Evolutionary conservation across 768 basidiomycete genomes (phyloP).

Genomic region (Termitomyces sp.): DNA sequence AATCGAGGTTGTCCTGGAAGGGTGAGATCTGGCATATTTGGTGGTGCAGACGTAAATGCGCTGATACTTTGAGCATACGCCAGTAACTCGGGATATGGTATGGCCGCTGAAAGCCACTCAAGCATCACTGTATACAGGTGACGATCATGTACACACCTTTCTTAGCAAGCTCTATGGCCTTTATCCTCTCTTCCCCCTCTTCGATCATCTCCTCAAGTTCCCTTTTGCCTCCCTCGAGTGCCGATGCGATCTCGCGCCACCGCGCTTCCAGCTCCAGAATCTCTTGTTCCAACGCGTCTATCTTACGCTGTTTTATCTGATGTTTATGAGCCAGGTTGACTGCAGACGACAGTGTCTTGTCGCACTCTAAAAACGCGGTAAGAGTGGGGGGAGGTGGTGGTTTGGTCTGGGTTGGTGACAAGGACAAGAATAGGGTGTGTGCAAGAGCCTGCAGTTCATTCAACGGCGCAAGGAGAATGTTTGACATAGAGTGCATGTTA

Average conservation of each 20-base stretch:
- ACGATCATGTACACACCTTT: conserved; percentile 42
- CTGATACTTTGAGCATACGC: conserved; percentile 83
- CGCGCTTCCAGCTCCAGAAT: conserved; percentile 60
- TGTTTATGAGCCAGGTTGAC: conserved; percentile 63
- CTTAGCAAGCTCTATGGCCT: conserved; percentile 66
- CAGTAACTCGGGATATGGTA: conserved; percentile 79
- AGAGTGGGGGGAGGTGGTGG: conserved; percentile 59
- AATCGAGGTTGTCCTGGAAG: conserved; percentile 68
- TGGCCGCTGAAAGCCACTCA: conserved; percentile 46
- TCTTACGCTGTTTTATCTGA: conserved; percentile 70
- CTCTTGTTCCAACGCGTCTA: conserved; percentile 68
- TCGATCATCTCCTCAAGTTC: conserved; percentile 67
- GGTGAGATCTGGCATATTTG: conserved; percentile 75
- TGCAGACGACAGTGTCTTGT: conserved; percentile 60
- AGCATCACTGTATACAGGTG: background rate
- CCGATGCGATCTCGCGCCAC: conserved; percentile 66
- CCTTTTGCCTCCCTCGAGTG: conserved; percentile 59
- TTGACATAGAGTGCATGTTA: conserved; percentile 46
- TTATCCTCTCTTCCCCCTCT: conserved; percentile 71
- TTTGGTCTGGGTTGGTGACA: conserved; percentile 62
- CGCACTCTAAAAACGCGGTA: conserved; percentile 55
- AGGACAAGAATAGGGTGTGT: conserved; percentile 64
- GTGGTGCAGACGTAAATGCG: conserved; percentile 84
- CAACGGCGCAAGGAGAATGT: conserved; percentile 57
- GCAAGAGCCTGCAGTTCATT: conserved; percentile 58